Evolutionary conservation across 2,329 filamentous ascomycete genomes (phyloP), one percentile per base, ranked within the genome.

Genomic region (Sporothrix sp.): DNA sequence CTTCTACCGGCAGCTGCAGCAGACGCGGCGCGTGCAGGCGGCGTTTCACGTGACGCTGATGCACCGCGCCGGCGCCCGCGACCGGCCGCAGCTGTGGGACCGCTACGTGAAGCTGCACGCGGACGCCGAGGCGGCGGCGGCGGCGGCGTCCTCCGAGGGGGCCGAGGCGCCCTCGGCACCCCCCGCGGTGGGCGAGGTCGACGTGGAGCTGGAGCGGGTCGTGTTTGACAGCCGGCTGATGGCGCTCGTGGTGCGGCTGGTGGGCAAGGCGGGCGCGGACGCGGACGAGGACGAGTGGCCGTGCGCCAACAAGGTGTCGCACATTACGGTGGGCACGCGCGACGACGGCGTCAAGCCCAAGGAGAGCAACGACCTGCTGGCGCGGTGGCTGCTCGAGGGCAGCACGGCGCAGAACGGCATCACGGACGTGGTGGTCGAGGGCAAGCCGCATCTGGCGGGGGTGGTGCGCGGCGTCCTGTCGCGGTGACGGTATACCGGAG

Each of bases 21-120:
- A 84, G 58, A 76, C 74, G 2, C 76, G 83, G 18, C 85, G 93
- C 50, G 69, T 97, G 6, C 91, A 97, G 66, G 63, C 75, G n/a
- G 75, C 82, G 36, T 98, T 97, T 65, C 93, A 98, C 64, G 87
- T 98, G 52, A 98, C 93, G 0, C 76, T 98, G 35, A 88, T 96
- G 65, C 93, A 98, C 66, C 82, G 84, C 42, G 81, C 83, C 10
- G 72, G 71, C 3, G 70, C 79, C 9, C 71, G 72, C 36, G 68
- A 82, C 27, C 67, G 82, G 56, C 76, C 82, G 0, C 77, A 83
- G 8, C 71, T 91, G 49, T 98, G 93, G 93, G 69, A 83, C 49
- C 76, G 74, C 50, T 91, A 96, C 58, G 65, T 63, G 5, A 68
- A 75, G n/a, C 66, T 86, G 1, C 79, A 86, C 58, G 65, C 65